These are phyloP conservation scores for Ophiostoma ips DNA, from an alignment of 2,329 filamentous ascomycete species.

Conservation along the genomic window DNA sequence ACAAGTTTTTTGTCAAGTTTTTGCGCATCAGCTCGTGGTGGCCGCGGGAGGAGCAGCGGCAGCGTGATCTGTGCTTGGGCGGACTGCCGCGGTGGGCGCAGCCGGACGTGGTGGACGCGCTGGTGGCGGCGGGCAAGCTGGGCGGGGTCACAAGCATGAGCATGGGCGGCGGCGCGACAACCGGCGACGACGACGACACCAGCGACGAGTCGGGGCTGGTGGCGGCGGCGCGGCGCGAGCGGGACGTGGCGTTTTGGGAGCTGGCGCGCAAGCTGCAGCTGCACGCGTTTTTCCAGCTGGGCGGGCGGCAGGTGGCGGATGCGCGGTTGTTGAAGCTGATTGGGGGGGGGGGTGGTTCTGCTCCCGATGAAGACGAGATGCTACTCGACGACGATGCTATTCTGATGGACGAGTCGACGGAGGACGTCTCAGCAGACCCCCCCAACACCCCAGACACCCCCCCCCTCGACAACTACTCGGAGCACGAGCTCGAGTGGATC, in stretches of 20 bases:
- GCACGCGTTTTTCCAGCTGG: conserved; percentile 80
- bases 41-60: conserved; percentile 50
- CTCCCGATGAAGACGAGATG: conserved; percentile 16
- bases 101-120: conserved; percentile 51
- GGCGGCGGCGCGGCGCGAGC: conserved; percentile 39
- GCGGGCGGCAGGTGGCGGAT: conserved; percentile 52
- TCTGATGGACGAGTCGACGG: conserved; percentile 21
- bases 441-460: conserved; percentile 19
- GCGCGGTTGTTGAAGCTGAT: conserved; percentile 36
- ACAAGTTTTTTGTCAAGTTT: conserved; percentile 87
- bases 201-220: conserved; percentile 55
- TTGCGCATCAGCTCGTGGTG: conserved; percentile 92
- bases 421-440: conserved; percentile 23
- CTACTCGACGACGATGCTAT: conserved; percentile 29
- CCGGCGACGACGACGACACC: conserved; percentile 55
- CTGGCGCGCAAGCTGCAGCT: conserved; percentile 63
- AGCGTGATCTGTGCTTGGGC: conserved; percentile 33
- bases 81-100: conserved; percentile 78
- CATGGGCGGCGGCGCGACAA: conserved; percentile 26
- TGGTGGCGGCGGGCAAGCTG: conserved; percentile 15
- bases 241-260: conserved; percentile 71
- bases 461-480: conserved; percentile 20
- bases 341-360: no score
- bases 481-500: conserved; percentile 58
- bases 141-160: no score